Percentiles rank a stretch among this genome's conserved stretches.
Evolutionary conservation across 164 flowering plant genomes (phyloP).

Genomic region (Berberis vulgaris): DNA sequence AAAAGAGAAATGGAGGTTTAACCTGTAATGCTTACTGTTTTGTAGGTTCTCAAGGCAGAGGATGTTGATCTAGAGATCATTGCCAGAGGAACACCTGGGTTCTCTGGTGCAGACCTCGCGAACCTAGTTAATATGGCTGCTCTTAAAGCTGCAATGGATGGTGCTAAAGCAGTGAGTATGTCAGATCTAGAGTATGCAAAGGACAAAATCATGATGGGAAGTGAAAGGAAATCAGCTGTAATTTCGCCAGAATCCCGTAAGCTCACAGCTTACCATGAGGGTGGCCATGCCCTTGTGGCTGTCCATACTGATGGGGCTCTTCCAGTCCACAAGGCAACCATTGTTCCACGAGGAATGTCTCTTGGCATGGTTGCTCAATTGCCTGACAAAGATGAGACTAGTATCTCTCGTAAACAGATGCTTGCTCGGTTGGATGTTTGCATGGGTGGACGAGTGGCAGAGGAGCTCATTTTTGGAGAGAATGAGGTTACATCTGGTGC

Average conservation of each 20-base stretch:
- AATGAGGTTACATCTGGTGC: constrained; percentile 85
- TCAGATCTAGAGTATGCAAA: constrained; percentile 75
- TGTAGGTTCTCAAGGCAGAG: constrained; percentile 75
- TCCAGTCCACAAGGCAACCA: constrained; percentile 92
- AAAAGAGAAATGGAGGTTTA: no score
- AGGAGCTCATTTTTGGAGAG: constrained; percentile 94
- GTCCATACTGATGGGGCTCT: constrained; percentile 94
- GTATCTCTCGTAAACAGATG: constrained; percentile 83
- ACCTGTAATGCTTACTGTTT: neutral
- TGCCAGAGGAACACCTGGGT: constrained; percentile 95
- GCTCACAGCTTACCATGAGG: constrained; percentile 92
- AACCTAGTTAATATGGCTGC: constrained; percentile 90
- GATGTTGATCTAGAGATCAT: constrained; percentile 93
- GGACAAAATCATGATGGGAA: constrained; percentile 88
- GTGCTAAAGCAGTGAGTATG: constrained; percentile 83
- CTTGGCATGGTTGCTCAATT: constrained; percentile 89
- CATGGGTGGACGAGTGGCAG: constrained; percentile 97
- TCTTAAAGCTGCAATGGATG: constrained; percentile 90
- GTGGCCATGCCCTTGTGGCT: constrained; percentile 94
- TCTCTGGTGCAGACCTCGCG: constrained; percentile 92
- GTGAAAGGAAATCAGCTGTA: constrained; percentile 91
- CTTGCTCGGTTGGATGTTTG: constrained; percentile 89
- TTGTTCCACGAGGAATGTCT: constrained; percentile 84
- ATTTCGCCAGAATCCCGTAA: constrained; percentile 81
- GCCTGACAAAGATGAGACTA: constrained; percentile 77